phyloP scores from a whole-genome alignment of 164 flowering plant species.

The Macadamia integrifolia region DNA sequence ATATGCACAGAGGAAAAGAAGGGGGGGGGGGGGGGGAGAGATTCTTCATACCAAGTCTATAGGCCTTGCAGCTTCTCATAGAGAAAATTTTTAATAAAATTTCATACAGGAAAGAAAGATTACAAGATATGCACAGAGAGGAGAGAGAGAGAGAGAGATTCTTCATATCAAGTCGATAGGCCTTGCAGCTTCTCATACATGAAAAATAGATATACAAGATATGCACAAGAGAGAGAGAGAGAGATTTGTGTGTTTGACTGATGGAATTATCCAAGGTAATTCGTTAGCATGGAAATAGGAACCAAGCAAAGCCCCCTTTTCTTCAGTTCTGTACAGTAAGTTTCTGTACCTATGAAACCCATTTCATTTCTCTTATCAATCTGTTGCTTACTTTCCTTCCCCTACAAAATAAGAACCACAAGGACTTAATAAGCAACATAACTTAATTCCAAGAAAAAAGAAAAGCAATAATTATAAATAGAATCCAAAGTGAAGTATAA shows the following conservation, averaged over 20 bases:
- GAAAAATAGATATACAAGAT: no score
- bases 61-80: no score
- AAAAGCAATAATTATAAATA: no score
- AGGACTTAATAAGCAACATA: background rate
- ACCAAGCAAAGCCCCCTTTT: slow-evolving; percentile 1
- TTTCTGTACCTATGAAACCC: slow-evolving; percentile 15
- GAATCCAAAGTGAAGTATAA: background rate
- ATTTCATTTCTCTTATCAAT: slow-evolving; percentile 15
- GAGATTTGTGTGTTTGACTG: background rate
- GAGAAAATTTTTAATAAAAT: no score
- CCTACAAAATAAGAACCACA: slow-evolving; percentile 14
- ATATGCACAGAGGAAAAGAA: no score
- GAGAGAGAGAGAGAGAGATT: no score
- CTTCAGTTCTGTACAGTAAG: slow-evolving; percentile 20
- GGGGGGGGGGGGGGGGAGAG: no score
- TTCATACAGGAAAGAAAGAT: no score
- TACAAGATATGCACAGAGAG: no score
- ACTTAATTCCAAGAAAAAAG: background rate
- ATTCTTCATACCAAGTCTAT: no score
- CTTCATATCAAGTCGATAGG: no score
- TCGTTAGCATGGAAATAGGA: background rate
- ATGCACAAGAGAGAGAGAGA: background rate
- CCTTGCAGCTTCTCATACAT: no score
- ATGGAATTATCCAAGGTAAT: background rate
- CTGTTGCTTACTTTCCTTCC: slow-evolving; percentile 20